Percentiles rank a stretch among this genome's conserved stretches.
Conservation (phyloP, 1,284 basidiomycete species). For the Sanguinoderma infundibulare region DNA sequence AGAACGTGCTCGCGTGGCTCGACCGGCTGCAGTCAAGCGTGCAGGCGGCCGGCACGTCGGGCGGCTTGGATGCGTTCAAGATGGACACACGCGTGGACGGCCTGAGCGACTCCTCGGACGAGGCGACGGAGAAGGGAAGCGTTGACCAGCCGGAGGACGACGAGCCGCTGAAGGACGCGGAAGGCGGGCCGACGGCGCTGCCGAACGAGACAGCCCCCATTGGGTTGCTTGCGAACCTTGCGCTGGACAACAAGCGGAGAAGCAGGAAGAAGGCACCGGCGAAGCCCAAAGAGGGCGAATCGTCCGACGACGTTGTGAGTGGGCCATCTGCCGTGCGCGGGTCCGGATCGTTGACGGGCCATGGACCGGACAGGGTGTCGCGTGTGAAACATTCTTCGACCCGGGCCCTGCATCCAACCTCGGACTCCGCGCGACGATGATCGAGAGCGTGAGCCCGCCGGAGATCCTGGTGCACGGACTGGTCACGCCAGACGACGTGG, state of each 20-base stretch:
- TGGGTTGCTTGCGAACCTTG: constrained; percentile 72
- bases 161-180: constrained; percentile 35
- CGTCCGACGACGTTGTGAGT: constrained; percentile 68
- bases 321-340: background rate
- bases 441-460: constrained; percentile 80
- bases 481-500: constrained; percentile 80
- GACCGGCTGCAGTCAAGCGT: constrained; percentile 49
- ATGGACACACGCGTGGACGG: constrained; percentile 38
- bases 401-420: constrained; percentile 79
- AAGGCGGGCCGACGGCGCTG: constrained; percentile 52
- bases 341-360: background rate
- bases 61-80: constrained; percentile 45
- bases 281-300: constrained; percentile 40
- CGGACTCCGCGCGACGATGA: constrained; percentile 69
- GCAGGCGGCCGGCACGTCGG: constrained; percentile 33
- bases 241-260: constrained; percentile 56
- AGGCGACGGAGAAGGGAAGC: constrained; percentile 35
- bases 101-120: constrained; percentile 31
- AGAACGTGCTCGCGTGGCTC: constrained; percentile 73
- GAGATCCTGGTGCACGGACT: constrained; percentile 84
- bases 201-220: constrained; percentile 75
- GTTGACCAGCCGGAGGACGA: constrained; percentile 32
- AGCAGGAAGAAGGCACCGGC: constrained; percentile 37
- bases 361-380: constrained; percentile 55
- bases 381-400: constrained; percentile 82